Conservation (phyloP, 2,329 filamentous ascomycete genomes). For the Trichophyton equinum region DNA sequence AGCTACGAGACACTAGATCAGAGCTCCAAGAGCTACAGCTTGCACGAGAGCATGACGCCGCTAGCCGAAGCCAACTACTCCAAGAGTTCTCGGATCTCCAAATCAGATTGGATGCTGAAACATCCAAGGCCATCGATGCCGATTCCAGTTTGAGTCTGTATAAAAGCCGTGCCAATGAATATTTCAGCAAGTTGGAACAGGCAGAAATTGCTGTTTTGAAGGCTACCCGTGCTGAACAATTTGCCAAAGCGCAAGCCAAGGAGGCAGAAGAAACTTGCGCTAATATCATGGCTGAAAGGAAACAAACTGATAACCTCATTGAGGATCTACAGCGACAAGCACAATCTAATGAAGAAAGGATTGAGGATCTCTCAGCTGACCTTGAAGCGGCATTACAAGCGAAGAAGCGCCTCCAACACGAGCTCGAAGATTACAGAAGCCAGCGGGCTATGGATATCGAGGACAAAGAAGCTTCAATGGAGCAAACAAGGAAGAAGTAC, state of each 20-base stretch:
- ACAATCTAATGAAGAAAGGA: conserved; percentile 76
- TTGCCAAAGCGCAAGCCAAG: conserved; percentile 76
- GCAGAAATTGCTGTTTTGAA: conserved; percentile 93
- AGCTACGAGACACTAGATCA: conserved; percentile 69
- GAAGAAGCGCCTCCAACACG: conserved; percentile 89
- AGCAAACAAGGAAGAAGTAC: conserved; percentile 96
- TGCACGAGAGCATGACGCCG: conserved; percentile 72
- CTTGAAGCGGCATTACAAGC: conserved; percentile 72
- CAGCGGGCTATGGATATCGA: conserved; percentile 93
- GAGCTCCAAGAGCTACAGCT: conserved; percentile 70
- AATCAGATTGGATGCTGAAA: conserved; percentile 80
- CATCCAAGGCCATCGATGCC: conserved; percentile 72
- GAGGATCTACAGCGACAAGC: conserved; percentile 85
- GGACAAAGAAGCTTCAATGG: conserved; percentile 89
- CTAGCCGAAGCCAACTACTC: conserved; percentile 76
- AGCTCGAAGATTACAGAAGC: conserved; percentile 92
- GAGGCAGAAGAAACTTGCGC: conserved; percentile 88
- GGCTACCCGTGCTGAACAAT: conserved; percentile 80
- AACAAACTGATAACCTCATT: conserved; percentile 74
- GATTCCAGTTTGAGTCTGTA: conserved; percentile 75
- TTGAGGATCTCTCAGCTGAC: conserved; percentile 86
- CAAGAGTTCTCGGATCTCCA: conserved; percentile 90
- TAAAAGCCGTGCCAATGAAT: conserved; percentile 85
- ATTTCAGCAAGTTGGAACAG: conserved; percentile 93
- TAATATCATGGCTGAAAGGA: conserved; percentile 78